Evolutionary conservation across 805 yeast species (phyloP).

Genomic region (Yarrowia hollandica): DNA sequence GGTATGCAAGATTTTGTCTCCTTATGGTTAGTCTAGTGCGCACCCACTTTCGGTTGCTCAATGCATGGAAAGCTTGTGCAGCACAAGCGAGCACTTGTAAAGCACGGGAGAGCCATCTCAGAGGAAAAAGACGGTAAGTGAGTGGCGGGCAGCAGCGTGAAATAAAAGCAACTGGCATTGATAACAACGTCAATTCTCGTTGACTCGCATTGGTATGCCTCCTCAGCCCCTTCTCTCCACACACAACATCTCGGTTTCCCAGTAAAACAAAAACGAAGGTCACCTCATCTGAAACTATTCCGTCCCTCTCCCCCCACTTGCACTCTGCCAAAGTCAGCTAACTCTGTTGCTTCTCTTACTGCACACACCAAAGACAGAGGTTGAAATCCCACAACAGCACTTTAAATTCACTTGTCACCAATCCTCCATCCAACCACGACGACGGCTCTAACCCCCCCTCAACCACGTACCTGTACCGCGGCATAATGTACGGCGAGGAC

Average conservation of each 20-base stretch:
- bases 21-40: conserved; percentile 20
- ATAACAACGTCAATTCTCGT: too few relatives aligned
- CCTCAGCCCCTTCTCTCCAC: too few relatives aligned
- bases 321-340: background rate
- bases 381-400: conserved; percentile 10
- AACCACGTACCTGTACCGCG: conserved; percentile 5
- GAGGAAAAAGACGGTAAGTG: background rate
- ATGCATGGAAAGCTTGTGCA: conserved; percentile 22
- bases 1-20: conserved; percentile 17
- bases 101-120: conserved; percentile 1
- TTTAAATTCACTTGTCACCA: conserved; percentile 13
- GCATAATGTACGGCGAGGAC: conserved; percentile 22
- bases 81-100: conserved; percentile 11
- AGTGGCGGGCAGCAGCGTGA: too few relatives aligned
- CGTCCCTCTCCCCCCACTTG: background rate
- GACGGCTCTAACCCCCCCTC: background rate
- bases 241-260: too few relatives aligned
- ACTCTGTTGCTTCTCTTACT: conserved; percentile 17
- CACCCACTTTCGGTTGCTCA: conserved; percentile 26
- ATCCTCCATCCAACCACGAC: background rate
- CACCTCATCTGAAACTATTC: background rate
- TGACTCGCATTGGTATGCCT: too few relatives aligned
- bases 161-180: too few relatives aligned
- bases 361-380: conserved; percentile 24
- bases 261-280: too few relatives aligned